These are phyloP conservation scores for Phytophthora cactorum DNA, from an alignment of 352 stramenopile genomes.

Conservation along the genomic window DNA sequence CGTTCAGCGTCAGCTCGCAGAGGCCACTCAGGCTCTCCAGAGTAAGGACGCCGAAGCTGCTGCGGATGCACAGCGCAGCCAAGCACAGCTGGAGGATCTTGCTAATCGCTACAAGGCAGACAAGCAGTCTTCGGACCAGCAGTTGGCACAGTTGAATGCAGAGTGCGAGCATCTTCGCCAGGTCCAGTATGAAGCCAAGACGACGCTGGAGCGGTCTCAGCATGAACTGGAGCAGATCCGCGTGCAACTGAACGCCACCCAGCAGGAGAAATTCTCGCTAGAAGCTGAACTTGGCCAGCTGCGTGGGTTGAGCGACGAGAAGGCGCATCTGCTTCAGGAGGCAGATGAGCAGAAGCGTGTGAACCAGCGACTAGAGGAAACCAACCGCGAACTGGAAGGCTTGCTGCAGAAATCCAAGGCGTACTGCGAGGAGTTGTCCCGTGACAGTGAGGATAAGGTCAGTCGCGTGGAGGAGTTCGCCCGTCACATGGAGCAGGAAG, in stretches of 20 bases:
- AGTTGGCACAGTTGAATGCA: constrained; percentile 33
- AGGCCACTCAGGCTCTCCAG: constrained; percentile 35
- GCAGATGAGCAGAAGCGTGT: constrained; percentile 56
- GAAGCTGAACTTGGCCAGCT: constrained; percentile 45
- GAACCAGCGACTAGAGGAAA: constrained; percentile 51
- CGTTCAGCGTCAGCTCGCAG: constrained; percentile 43
- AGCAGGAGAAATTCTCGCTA: constrained; percentile 53
- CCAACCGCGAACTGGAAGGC: constrained; percentile 59
- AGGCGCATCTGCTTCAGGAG: constrained; percentile 43
- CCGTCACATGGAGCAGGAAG: constrained; percentile 69
- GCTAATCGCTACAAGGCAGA: constrained; percentile 37
- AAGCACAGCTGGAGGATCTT: constrained; percentile 35
- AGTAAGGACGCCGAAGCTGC: constrained; percentile 48
- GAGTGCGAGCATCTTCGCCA: constrained; percentile 37
- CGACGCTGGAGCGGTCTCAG: constrained; percentile 25
- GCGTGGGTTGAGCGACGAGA: constrained; percentile 51
- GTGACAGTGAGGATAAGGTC: constrained; percentile 72
- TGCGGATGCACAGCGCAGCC: constrained; percentile 36
- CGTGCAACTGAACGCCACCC: constrained; percentile 40
- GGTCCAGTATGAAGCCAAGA: constrained; percentile 26
- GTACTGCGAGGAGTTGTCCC: constrained; percentile 68
- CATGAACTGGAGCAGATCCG: constrained; percentile 42
- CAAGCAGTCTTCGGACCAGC: constrained; percentile 31
- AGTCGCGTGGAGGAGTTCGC: constrained; percentile 61
- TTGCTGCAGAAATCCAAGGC: constrained; percentile 65